A percentile compares a stretch with the other conserved stretches of the same genome.
Conservation (phyloP, 805 yeast species). For the Blastobotrys terrestris region DNA sequence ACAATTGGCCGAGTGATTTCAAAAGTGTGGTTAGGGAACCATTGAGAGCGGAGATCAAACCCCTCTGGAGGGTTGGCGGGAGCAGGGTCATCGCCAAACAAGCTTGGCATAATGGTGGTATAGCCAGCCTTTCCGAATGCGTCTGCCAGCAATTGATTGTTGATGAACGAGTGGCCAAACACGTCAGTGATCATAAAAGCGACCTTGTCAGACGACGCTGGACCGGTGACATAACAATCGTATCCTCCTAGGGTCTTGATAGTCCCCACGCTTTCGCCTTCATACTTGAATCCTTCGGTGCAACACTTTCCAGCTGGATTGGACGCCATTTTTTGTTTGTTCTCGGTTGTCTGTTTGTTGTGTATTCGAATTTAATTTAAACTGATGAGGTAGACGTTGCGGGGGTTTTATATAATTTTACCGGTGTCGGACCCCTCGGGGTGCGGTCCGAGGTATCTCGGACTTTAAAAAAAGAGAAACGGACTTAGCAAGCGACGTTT, state of each 20-base stretch:
- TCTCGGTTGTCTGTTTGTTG: too few species aligned
- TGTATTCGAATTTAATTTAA: too few species aligned
- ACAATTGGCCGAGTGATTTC: conserved; percentile 46
- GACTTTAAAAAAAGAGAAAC: too few species aligned
- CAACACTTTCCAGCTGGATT: conserved; percentile 30
- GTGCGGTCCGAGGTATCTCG: too few species aligned
- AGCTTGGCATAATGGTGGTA: conserved; percentile 71
- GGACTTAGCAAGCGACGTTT: too few species aligned
- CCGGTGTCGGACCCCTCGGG: too few species aligned
- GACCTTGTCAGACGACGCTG: conserved; percentile 38
- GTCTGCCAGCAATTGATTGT: conserved; percentile 45
- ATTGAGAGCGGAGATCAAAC: conserved; percentile 29
- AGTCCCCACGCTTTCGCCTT: conserved; percentile 26
- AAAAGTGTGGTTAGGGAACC: conserved; percentile 51
- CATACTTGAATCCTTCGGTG: conserved; percentile 23
- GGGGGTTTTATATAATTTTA: too few species aligned
- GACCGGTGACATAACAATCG: conserved; percentile 47
- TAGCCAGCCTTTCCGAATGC: conserved; percentile 54
- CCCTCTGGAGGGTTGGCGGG: conserved; percentile 24
- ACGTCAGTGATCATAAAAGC: conserved; percentile 63
- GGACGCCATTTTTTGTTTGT: conserved; percentile 28
- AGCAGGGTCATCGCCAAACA: conserved; percentile 51
- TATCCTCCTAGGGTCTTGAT: conserved; percentile 22
- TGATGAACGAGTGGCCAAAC: conserved; percentile 54
- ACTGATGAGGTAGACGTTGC: too few species aligned